Evolutionary conservation across 1,284 basidiomycete species (phyloP), one percentile per base, ranked within the genome.

Genomic region (Takashimella koratensis): DNA sequence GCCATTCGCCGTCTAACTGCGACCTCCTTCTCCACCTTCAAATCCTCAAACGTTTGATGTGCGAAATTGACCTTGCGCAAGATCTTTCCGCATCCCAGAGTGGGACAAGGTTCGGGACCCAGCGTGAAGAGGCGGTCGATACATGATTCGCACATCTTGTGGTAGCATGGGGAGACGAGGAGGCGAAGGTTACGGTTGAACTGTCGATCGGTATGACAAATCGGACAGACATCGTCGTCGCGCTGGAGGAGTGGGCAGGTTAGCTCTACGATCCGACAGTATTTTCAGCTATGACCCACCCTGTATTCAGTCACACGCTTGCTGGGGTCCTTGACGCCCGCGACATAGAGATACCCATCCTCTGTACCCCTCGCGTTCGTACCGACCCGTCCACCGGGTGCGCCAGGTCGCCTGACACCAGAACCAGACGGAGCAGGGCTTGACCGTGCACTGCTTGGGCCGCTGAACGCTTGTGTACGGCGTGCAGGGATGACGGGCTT

Each of bases 121-220:
- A 98, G 83, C 1, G 92, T 94, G 74, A 96, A 99, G 45, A 98
- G 76, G 6, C 94, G 84, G 75, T 98, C 96, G 67, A 99, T 97
- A 74, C 96, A 99, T 2, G 88, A 90, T 79, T 96, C 93, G 76
- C 93, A 97, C 94, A 98, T 95, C 81, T 97, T 97, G 79, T 99
- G 96, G 76, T 98, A 99, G 75, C 96, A 99, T 25, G 90, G 84
- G 68, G 92, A 94, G 58, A 99, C 94, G 53, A 98, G 82, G 45
- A 99, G 80, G 42, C 95, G 85, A 23, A 99, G 80, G 66, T 93
- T 92, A 13, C 93, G 92, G 68, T 98, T 97, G 58, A 98, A 80
- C 73, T 96, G 98, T 53, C 96, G 80, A 71, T 98, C 96, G 36
- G 91, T 95, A 76, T 93, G 92, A 81, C 96, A 98, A 6, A 97